These are phyloP conservation scores for Neoboletus brunneissimus DNA, from an alignment of 768 basidiomycete species.

Conservation along the genomic window DNA sequence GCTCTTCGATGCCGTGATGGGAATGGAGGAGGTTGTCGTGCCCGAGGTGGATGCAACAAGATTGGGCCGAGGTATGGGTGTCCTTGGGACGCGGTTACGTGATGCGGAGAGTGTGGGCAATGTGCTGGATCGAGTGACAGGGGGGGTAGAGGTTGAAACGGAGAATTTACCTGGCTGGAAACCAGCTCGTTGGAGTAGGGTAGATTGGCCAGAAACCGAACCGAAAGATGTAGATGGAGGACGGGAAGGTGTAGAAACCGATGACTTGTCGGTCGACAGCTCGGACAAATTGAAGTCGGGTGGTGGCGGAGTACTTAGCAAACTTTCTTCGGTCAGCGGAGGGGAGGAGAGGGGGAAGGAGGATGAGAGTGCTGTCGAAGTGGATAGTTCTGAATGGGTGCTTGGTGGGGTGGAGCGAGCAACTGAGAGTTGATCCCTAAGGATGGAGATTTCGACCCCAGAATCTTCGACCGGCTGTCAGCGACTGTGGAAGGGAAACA, in stretches of 20 bases:
- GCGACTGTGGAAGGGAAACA: background rate
- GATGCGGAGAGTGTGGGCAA: slow-evolving; percentile 50
- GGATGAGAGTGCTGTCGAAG: slow-evolving; percentile 32
- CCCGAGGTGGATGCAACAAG: slow-evolving; percentile 41
- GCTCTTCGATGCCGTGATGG: slow-evolving; percentile 57
- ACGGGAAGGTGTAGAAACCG: slow-evolving; percentile 34
- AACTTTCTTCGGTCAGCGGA: slow-evolving; percentile 46
- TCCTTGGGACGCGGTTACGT: slow-evolving; percentile 44
- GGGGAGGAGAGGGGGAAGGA: slow-evolving; percentile 33
- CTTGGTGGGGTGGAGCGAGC: slow-evolving; percentile 34
- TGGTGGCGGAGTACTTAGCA: slow-evolving; percentile 57
- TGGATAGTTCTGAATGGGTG: slow-evolving; percentile 25
- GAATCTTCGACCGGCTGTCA: slow-evolving; percentile 55
- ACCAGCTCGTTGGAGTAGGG: slow-evolving; percentile 50
- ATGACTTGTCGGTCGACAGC: slow-evolving; percentile 45
- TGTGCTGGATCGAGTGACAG: slow-evolving; percentile 57
- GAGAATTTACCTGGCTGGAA: slow-evolving; percentile 45
- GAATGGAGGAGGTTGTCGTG: slow-evolving; percentile 29
- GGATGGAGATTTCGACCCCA: slow-evolving; percentile 77
- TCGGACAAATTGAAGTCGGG: slow-evolving; percentile 61
- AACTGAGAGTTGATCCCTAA: slow-evolving; percentile 68
- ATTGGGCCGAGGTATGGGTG: slow-evolving; percentile 39
- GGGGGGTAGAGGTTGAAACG: slow-evolving; percentile 41
- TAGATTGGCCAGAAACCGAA: slow-evolving; percentile 41
- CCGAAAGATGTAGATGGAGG: slow-evolving; percentile 31